A percentile compares a stretch with the other conserved stretches of the same genome.
These are phyloP conservation scores for Syncephalastrum sp. DNA, from an alignment of 371 early-diverging fungal species.

Conservation along the genomic window DNA sequence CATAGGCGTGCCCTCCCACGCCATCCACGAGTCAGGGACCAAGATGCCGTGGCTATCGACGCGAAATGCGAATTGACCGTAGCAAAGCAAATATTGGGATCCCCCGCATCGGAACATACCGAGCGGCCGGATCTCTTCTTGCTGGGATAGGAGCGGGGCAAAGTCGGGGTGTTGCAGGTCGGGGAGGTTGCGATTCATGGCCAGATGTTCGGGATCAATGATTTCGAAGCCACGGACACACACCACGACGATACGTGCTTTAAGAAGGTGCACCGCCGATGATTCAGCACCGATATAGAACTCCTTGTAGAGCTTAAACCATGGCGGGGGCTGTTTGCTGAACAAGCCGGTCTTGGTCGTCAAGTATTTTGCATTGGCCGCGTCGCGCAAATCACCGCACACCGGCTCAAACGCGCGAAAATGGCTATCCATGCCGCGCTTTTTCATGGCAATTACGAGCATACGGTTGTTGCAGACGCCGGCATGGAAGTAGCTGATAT, in stretches of 20 bases:
- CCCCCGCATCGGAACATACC: slow-evolving; percentile 76
- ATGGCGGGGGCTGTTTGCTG: slow-evolving; percentile 38
- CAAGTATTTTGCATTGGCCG: slow-evolving; percentile 50
- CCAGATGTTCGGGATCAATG: slow-evolving; percentile 77
- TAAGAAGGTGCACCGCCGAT: slow-evolving; percentile 76
- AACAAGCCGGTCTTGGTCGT: slow-evolving; percentile 44
- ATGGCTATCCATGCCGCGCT: slow-evolving; percentile 55
- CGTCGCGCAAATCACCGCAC: slow-evolving; percentile 50
- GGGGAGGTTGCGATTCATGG: slow-evolving; percentile 45
- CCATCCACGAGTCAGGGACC: slow-evolving; percentile 19
- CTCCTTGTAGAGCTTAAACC: slow-evolving; percentile 71
- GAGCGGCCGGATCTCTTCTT: slow-evolving; percentile 57
- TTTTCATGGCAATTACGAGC: slow-evolving; percentile 68
- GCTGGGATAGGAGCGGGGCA: slow-evolving; percentile 10
- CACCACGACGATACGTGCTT: slow-evolving; percentile 81
- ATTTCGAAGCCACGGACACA: slow-evolving; percentile 92
- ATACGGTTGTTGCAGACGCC: slow-evolving; percentile 72
- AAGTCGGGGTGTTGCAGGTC: slow-evolving; percentile 24
- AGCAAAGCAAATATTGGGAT: slow-evolving; percentile 76
- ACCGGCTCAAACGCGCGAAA: slow-evolving; percentile 76
- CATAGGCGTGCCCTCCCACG: slow-evolving; percentile 56
- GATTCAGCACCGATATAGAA: slow-evolving; percentile 90
- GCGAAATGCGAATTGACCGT: slow-evolving; percentile 84
- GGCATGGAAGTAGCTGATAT: slow-evolving; percentile 79
- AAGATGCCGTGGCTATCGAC: slow-evolving; percentile 64